A percentile compares a stretch with the other conserved stretches of the same genome.
Evolutionary conservation across 345 rosid species (phyloP).

Genomic region (Heritiera littoralis): DNA sequence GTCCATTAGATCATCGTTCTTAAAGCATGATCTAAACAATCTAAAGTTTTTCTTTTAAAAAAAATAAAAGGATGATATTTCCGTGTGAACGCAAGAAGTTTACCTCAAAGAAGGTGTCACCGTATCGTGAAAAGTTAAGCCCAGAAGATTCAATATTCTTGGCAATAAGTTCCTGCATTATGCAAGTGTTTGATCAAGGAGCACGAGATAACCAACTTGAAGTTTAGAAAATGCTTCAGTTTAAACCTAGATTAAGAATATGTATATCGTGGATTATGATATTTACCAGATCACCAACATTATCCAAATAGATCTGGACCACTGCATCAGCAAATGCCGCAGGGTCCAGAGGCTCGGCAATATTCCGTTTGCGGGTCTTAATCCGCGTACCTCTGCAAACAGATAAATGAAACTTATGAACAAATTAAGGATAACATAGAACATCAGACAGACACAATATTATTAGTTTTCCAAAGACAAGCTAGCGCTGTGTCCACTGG

Average conservation of each 20-base stretch:
- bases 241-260: background rate
- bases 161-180: conserved; percentile 78
- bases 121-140: conserved; percentile 93
- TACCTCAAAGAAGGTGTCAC: conserved; percentile 85
- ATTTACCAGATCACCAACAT: conserved; percentile 95
- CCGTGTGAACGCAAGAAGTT: conserved; percentile 19
- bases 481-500: background rate
- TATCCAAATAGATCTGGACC: conserved; percentile 94
- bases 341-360: conserved; percentile 97
- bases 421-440: background rate
- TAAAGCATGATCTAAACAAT: conserved; percentile 2
- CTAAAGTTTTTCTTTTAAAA: background rate
- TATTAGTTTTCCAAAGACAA: background rate
- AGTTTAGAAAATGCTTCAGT: background rate
- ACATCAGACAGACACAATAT: background rate
- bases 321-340: conserved; percentile 96
- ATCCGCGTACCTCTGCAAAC: conserved; percentile 94
- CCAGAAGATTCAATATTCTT: conserved; percentile 84
- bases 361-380: conserved; percentile 99
- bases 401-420: conserved; percentile 5
- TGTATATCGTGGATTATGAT: background rate
- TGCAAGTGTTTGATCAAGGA: conserved; percentile 1
- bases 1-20: background rate
- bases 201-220: background rate
- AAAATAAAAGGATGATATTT: background rate